A percentile compares a stretch with the other conserved stretches of the same genome.
Evolutionary conservation across 352 stramenopile genomes (phyloP).

Genomic region (Vaucheria bursata): DNA sequence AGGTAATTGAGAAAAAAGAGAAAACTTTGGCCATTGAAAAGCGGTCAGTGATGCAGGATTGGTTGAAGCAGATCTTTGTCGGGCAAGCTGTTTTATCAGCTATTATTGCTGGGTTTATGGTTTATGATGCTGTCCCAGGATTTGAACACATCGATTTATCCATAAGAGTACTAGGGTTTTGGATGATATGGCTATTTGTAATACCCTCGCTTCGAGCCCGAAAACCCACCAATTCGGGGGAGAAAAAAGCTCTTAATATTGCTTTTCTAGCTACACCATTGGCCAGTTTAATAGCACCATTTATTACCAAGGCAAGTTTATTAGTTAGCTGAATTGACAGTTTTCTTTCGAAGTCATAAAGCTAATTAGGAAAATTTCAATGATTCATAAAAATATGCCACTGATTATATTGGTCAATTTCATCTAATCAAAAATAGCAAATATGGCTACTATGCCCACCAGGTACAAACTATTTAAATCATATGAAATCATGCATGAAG

Average conservation of each 20-base stretch:
- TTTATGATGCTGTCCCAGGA: constrained; percentile 31
- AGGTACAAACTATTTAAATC: too few relatives aligned
- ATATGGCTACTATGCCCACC: too few relatives aligned
- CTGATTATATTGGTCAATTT: neutral
- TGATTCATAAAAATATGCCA: neutral
- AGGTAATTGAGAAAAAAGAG: constrained; percentile 47
- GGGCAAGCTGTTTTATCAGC: constrained; percentile 46
- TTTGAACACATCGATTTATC: constrained; percentile 45
- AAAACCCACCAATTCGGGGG: constrained; percentile 33
- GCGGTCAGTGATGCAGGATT: constrained; percentile 45
- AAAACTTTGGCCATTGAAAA: constrained; percentile 41
- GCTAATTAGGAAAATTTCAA: neutral
- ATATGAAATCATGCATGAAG: too few relatives aligned
- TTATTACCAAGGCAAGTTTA: constrained; percentile 46
- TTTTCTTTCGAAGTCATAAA: neutral
- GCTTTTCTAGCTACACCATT: constrained; percentile 48
- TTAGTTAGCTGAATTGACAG: neutral
- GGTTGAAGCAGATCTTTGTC: constrained; percentile 52
- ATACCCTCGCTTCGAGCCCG: constrained; percentile 46
- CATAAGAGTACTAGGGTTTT: constrained; percentile 51
- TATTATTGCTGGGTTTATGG: constrained; percentile 47
- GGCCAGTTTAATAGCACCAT: constrained; percentile 38
- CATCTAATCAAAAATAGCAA: neutral
- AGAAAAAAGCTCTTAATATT: constrained; percentile 50
- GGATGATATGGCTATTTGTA: constrained; percentile 52